These are phyloP conservation scores for Fusarium siculi DNA, from an alignment of 2,329 filamentous ascomycete species.

Conservation along the genomic window DNA sequence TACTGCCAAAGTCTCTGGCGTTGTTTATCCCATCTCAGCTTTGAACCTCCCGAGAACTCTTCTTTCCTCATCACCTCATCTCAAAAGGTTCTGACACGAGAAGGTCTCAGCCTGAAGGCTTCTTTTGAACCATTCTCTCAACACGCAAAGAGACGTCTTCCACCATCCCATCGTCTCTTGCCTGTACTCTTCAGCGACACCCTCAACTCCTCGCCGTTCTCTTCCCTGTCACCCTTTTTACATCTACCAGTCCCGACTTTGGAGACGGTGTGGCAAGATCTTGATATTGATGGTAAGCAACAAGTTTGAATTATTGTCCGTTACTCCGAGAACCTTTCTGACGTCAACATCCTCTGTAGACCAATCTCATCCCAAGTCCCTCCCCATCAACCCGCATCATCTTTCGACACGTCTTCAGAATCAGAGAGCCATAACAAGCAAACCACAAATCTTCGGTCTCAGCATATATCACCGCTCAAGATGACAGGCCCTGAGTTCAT, in stretches of 20 bases:
- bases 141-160: fast-evolving
- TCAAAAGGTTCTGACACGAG: fast-evolving
- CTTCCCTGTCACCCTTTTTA: too few relatives aligned
- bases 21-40: neutral
- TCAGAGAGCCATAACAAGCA: neutral
- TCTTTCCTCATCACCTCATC: neutral
- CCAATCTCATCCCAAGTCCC: too few relatives aligned
- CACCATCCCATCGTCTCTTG: fast-evolving
- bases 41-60: too few relatives aligned
- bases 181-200: too few relatives aligned
- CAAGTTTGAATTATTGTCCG: too few relatives aligned
- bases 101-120: fast-evolving
- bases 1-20: fast-evolving
- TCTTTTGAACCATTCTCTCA: fast-evolving
- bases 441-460: fast-evolving
- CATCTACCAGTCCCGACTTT: too few relatives aligned
- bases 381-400: too few relatives aligned
- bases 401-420: neutral
- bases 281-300: too few relatives aligned
- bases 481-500: neutral
- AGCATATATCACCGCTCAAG: neutral
- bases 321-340: too few relatives aligned
- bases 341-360: too few relatives aligned
- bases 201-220: neutral
- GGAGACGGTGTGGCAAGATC: too few relatives aligned